phyloP scores from a whole-genome alignment of 306 rosid genomes.

The Aeschynomene evenia region DNA sequence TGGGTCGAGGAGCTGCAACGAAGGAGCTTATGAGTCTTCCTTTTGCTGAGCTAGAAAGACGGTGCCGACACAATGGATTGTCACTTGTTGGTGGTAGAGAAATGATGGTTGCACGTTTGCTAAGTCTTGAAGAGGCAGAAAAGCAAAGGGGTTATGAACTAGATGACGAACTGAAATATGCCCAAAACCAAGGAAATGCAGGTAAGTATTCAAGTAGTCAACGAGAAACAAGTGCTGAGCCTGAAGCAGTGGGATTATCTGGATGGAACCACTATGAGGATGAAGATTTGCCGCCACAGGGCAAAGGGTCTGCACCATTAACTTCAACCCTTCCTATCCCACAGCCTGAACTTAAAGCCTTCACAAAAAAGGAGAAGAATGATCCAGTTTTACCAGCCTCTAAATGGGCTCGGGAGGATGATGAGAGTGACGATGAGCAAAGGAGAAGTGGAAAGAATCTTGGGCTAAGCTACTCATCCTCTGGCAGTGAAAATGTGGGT shows the following conservation, averaged over 20 bases:
- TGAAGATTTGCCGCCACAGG: slow-evolving; percentile 51
- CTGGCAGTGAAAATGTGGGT: slow-evolving; percentile 92
- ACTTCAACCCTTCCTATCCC: slow-evolving; percentile 59
- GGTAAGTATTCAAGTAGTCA: slow-evolving; percentile 60
- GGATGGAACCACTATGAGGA: slow-evolving; percentile 69
- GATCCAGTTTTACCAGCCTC: slow-evolving; percentile 88
- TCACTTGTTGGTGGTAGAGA: slow-evolving; percentile 98
- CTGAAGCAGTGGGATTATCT: slow-evolving; percentile 62
- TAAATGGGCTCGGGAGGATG: slow-evolving; percentile 99
- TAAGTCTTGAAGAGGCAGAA: slow-evolving; percentile 98
- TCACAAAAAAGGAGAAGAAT: slow-evolving; percentile 68
- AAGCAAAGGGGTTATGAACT: slow-evolving; percentile 80
- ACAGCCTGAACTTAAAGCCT: slow-evolving; percentile 76
- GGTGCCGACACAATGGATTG: slow-evolving; percentile 97
- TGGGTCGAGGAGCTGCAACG: slow-evolving; percentile 96
- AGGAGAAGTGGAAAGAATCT: slow-evolving; percentile 62
- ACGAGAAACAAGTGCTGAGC: slow-evolving; percentile 62
- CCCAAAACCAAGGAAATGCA: slow-evolving; percentile 62
- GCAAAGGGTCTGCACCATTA: slow-evolving; percentile 57
- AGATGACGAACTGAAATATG: slow-evolving; percentile 80
- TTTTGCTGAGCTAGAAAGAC: slow-evolving; percentile 86
- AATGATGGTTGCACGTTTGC: slow-evolving; percentile 90
- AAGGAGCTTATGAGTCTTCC: slow-evolving; percentile 90
- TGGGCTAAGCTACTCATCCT: slow-evolving; percentile 88
- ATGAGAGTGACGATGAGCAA: slow-evolving; percentile 89